Evolutionary conservation across 202 grass and related monocot genomes (phyloP).

Genomic region (Hordeum pubiflorum): DNA sequence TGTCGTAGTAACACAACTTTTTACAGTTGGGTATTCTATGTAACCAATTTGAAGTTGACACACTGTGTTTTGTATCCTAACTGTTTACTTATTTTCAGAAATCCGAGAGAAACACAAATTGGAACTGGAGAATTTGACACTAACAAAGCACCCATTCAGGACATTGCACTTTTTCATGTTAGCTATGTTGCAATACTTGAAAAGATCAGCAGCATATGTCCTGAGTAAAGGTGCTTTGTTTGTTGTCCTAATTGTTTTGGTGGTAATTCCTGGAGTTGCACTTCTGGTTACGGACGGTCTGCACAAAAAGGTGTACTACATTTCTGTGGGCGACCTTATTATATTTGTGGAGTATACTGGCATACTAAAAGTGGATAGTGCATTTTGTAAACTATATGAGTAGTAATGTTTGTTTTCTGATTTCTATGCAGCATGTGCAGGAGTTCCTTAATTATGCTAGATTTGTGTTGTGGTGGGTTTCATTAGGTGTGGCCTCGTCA

Average conservation of each 20-base stretch:
- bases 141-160: conserved; percentile 69
- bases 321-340: conserved; percentile 15
- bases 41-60: not conserved
- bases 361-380: not conserved
- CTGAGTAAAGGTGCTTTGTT: conserved; percentile 52
- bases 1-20: conserved; percentile 1
- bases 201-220: conserved; percentile 58
- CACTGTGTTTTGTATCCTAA: conserved; percentile 17
- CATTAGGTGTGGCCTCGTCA: conserved; percentile 86
- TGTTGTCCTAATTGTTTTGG: conserved; percentile 42
- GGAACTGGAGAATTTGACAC: conserved; percentile 60
- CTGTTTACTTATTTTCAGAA: conserved; percentile 43
- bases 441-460: conserved; percentile 73
- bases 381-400: conserved; percentile 3
- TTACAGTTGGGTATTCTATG: not conserved
- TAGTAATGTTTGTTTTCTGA: conserved; percentile 31
- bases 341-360: not conserved
- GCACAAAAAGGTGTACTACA: conserved; percentile 59
- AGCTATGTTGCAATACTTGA: conserved; percentile 59
- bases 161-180: conserved; percentile 58
- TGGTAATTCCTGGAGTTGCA: conserved; percentile 36
- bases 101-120: conserved; percentile 59
- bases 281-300: conserved; percentile 47
- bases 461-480: conserved; percentile 87
- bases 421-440: conserved; percentile 61